Base-by-base conservation (phyloP, 768 basidiomycete species). In the Kwoniella pini region DNA sequence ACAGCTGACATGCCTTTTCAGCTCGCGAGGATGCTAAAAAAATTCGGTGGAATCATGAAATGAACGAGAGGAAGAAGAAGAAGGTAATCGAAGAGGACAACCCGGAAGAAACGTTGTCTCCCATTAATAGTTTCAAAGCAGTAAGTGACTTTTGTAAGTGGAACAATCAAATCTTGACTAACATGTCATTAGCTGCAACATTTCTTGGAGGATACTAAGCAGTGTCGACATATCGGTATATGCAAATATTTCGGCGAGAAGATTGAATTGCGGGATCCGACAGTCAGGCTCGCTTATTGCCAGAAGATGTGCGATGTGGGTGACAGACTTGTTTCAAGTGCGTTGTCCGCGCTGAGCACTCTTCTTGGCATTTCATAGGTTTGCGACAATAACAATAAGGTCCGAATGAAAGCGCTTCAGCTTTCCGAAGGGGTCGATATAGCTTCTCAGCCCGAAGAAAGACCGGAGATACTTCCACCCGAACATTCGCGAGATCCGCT, bases 201-300 rank as follows among this genome's bases (percentile, higher is more conserved):
- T 13, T 76, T 73, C 26, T 68, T 71, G 42, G 79, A 79, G 54
- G 42, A 62, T 17, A 50, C 67, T 22, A 63, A 48, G 12, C 60
- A 64, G 6, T 79, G 79, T 54, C 65, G 79, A 9, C 79, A 79
- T 60, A 60, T 78, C 22, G 68, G 71, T 4, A 73, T 79, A 54
- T 78, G 77, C 62, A 71, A 77, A 2, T 79, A 75, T 57, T 79
- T 79, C 55, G 79, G 77, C 11, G 79, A 79, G 52, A 67, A 66
- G 44, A 76, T 79, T 42, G 69, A 78, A 53, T 68, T 65, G 19
- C 61, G 51, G n/a, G 68, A 77, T 50, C 27, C 59, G 1, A 53
- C 31, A 4, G 63, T 75, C 11, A 57, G 64, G 19, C 62, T 65
- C 38, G 63, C 68, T 0, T 79, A 79, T 49, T 79, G 79, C 52